phyloP scores from a whole-genome alignment of 176 grass and related monocot species.

The Hordeum vulgare region MorexV3_pseudomolecules_assembly NC_058524.1:422488116-422488615 shows the following conservation, averaged over 20 bases:
- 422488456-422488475: slow-evolving; percentile 16
- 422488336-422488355: neutral
- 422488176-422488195: slow-evolving; percentile 73
- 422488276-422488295: neutral
- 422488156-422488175: slow-evolving; percentile 82
- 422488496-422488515: slow-evolving; percentile 85
- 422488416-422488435: slow-evolving; percentile 1
- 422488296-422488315: slow-evolving; percentile 7
- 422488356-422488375: neutral
- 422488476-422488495: slow-evolving; percentile 25
- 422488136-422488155: slow-evolving; percentile 92
- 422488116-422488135: slow-evolving; percentile 77
- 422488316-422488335: slow-evolving; percentile 13
- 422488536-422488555: slow-evolving; percentile 98
- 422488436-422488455: neutral
- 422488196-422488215: slow-evolving; percentile 74
- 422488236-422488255: slow-evolving; percentile 57
- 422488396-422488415: neutral
- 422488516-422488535: slow-evolving; percentile 89
- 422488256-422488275: neutral
- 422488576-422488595: slow-evolving; percentile 94
- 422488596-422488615: slow-evolving; percentile 74
- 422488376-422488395: slow-evolving; percentile 2
- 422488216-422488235: slow-evolving; percentile 92
- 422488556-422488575: slow-evolving; percentile 78